Conservation (phyloP, 805 yeast species). For the Pichia gijzeniarum region DNA sequence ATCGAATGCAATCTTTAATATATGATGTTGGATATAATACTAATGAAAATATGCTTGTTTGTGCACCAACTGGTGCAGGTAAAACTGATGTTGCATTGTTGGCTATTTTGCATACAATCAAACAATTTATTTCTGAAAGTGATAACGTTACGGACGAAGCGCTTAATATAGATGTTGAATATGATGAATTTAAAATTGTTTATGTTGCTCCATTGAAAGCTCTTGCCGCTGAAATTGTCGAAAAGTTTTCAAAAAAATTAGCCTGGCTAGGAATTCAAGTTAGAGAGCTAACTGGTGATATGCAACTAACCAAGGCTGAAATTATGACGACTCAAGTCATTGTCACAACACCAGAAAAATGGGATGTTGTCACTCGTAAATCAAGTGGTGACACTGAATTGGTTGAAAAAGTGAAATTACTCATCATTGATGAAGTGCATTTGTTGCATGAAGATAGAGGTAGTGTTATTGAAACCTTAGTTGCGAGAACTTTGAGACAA, state of each 20-base stretch:
- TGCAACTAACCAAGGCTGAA: constrained; percentile 82
- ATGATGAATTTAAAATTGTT: constrained; percentile 81
- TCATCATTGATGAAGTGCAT: constrained; percentile 96
- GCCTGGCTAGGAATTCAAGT: constrained; percentile 84
- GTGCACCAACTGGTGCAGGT: constrained; percentile 99
- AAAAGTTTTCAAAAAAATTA: constrained; percentile 70
- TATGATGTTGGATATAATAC: constrained; percentile 90
- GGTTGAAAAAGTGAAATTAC: constrained; percentile 72
- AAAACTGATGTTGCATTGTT: constrained; percentile 89
- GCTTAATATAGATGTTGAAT: constrained; percentile 57
- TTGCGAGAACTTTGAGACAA: constrained; percentile 89
- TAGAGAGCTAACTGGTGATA: constrained; percentile 88
- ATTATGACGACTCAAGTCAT: constrained; percentile 77
- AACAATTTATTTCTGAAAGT: constrained; percentile 56
- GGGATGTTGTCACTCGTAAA: constrained; percentile 97
- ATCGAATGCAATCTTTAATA: constrained; percentile 85
- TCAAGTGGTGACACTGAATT: constrained; percentile 83
- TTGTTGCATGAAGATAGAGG: constrained; percentile 96
- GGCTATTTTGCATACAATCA: constrained; percentile 71
- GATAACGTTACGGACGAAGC: constrained; percentile 36
- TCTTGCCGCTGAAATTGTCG: constrained; percentile 93
- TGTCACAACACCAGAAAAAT: constrained; percentile 93
- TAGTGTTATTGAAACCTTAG: constrained; percentile 91
- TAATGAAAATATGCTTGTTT: constrained; percentile 89
- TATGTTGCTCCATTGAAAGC: constrained; percentile 94